phyloP scores from a whole-genome alignment of 495 filamentous ascomycete genomes.

The Hypoxylon perforatum region DNA sequence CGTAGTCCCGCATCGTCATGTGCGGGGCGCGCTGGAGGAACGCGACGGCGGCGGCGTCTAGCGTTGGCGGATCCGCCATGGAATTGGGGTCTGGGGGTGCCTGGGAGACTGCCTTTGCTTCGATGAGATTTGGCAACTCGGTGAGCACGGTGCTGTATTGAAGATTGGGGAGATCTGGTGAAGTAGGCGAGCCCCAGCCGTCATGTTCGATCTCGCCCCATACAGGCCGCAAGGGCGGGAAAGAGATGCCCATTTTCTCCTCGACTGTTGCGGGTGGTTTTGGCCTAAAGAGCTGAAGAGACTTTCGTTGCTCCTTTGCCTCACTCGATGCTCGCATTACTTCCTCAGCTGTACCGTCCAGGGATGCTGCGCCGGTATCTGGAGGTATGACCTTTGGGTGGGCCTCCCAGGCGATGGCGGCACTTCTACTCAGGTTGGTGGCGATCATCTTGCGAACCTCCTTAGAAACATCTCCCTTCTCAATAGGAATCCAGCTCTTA shows the following conservation, averaged over 20 bases:
- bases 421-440: slow-evolving; percentile 75
- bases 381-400: slow-evolving; percentile 67
- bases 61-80: slow-evolving; percentile 49
- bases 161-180: slow-evolving; percentile 77
- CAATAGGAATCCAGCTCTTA: slow-evolving; percentile 82
- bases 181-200: slow-evolving; percentile 87
- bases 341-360: slow-evolving; percentile 18
- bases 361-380: slow-evolving; percentile 22
- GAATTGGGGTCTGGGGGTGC: slow-evolving; percentile 71
- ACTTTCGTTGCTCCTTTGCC: slow-evolving; percentile 19
- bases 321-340: neutral
- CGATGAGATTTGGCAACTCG: slow-evolving; percentile 91
- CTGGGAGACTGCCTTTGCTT: slow-evolving; percentile 88
- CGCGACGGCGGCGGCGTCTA: slow-evolving; percentile 71
- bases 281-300: slow-evolving; percentile 40
- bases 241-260: slow-evolving; percentile 40
- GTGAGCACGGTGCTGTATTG: slow-evolving; percentile 83
- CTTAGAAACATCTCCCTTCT: slow-evolving; percentile 78
- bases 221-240: slow-evolving; percentile 51
- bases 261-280: slow-evolving; percentile 40
- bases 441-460: slow-evolving; percentile 79
- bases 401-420: slow-evolving; percentile 82
- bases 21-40: slow-evolving; percentile 74
- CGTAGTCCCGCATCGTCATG: slow-evolving; percentile 85
- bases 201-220: slow-evolving; percentile 88